Conservation (phyloP, 768 basidiomycete species). For the Serpula lacrymans region DNA sequence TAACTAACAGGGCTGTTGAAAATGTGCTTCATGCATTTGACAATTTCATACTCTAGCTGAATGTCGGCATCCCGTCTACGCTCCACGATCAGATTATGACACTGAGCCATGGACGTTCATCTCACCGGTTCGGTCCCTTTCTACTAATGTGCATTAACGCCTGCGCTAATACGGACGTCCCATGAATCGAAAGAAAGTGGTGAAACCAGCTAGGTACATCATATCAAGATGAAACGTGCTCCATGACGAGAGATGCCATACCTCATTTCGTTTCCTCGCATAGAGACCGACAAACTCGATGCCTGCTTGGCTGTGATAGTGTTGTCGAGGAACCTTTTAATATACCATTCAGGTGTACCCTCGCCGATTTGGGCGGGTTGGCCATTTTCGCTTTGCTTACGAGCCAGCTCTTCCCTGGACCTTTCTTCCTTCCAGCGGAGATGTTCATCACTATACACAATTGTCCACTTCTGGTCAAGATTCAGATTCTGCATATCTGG, state of each 20-base stretch:
- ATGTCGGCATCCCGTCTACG: constrained; percentile 68
- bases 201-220: constrained; percentile 65
- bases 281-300: constrained; percentile 65
- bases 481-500: constrained; percentile 55
- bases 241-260: constrained; percentile 31
- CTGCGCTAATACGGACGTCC: constrained; percentile 83
- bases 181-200: constrained; percentile 70
- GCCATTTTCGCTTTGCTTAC: constrained; percentile 57
- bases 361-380: constrained; percentile 51
- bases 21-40: constrained; percentile 82
- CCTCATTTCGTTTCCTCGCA: constrained; percentile 81
- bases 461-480: constrained; percentile 88
- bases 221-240: constrained; percentile 13
- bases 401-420: constrained; percentile 57
- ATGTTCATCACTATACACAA: constrained; percentile 82
- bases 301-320: constrained; percentile 83
- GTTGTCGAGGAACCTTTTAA: constrained; percentile 85
- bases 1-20: constrained; percentile 60
- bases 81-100: too few species aligned
- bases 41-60: constrained; percentile 79
- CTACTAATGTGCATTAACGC: constrained; percentile 72
- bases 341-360: constrained; percentile 89
- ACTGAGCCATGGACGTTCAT: too few species aligned
- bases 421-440: constrained; percentile 75
- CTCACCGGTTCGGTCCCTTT: constrained; percentile 61